These are phyloP conservation scores for Aspergillaceae sp. DNA, from an alignment of 2,329 filamentous ascomycete genomes.

Conservation along the genomic window DNA sequence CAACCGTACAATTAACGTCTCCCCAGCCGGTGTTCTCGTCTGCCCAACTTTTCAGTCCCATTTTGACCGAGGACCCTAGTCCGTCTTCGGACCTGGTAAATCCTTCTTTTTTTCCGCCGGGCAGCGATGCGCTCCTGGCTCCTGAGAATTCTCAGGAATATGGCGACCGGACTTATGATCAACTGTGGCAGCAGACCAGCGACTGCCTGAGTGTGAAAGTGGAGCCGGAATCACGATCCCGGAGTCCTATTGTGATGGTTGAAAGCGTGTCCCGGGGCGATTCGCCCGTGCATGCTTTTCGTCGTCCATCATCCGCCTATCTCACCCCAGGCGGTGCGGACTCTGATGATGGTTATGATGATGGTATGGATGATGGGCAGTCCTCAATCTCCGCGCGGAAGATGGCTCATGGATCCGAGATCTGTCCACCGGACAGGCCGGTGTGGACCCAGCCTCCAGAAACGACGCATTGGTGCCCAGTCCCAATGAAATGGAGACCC, in stretches of 20 bases:
- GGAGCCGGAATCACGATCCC: slow-evolving; percentile 16
- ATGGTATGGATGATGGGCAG: slow-evolving; percentile 12
- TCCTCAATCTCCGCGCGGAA: slow-evolving; percentile 27
- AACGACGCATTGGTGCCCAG: slow-evolving; percentile 39
- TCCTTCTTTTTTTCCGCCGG: slow-evolving; percentile 1
- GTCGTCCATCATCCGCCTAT: slow-evolving; percentile 26
- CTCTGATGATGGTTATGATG: slow-evolving; percentile 22
- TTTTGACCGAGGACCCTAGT: slow-evolving; percentile 22
- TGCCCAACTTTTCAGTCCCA: slow-evolving; percentile 27
- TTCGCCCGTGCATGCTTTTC: slow-evolving; percentile 29
- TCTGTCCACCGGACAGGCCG: slow-evolving; percentile 32
- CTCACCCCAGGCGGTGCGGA: slow-evolving; percentile 26
- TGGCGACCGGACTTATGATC: slow-evolving; percentile 11
- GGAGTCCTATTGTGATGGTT: slow-evolving; percentile 39
- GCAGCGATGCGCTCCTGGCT: background rate
- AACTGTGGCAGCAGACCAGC: slow-evolving; percentile 13
- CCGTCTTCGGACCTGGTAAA: slow-evolving; percentile 17
- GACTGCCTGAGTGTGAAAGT: slow-evolving; percentile 16
- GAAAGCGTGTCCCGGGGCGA: slow-evolving; percentile 37
- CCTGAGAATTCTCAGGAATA: background rate
- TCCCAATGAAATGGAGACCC: slow-evolving; percentile 43
- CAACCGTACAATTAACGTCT: background rate
- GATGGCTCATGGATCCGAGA: slow-evolving; percentile 42
- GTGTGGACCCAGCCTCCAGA: slow-evolving; percentile 41
- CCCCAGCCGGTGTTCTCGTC: background rate